These are phyloP conservation scores for Fragaria ananassa DNA, from an alignment of 306 rosid species.

Conservation along the genomic window DNA sequence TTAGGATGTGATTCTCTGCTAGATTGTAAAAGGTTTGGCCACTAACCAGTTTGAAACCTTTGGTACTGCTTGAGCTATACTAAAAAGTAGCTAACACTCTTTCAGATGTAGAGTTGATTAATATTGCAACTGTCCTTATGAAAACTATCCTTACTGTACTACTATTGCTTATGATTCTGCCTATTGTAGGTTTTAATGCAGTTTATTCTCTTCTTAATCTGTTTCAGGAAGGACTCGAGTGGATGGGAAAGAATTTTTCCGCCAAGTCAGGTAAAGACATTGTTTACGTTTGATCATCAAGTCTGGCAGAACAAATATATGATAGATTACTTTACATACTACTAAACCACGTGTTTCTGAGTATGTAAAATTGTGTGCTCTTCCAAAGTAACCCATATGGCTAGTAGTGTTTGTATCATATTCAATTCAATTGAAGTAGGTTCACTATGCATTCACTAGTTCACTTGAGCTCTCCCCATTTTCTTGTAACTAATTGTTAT, in stretches of 20 bases:
- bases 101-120: not conserved
- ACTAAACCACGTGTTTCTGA: not conserved
- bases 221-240: slow-evolving; percentile 73
- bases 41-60: not conserved
- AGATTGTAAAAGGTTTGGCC: not conserved
- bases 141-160: not conserved
- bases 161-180: not conserved
- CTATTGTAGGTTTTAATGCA: not conserved
- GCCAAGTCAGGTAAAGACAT: slow-evolving; percentile 81
- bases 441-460: not conserved
- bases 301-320: not conserved
- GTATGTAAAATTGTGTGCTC: not conserved
- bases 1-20: not conserved
- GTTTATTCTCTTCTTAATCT: slow-evolving; percentile 11
- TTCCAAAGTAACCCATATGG: not conserved
- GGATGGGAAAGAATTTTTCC: slow-evolving; percentile 93
- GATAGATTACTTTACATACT: not conserved
- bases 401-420: not conserved
- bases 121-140: not conserved
- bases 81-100: not conserved
- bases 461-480: not conserved
- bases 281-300: slow-evolving; percentile 14
- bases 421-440: not conserved
- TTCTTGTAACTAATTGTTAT: not conserved
- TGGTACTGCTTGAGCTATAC: not conserved